phyloP scores from a whole-genome alignment of 2,329 filamentous ascomycete species.

The Neopestalotiopsis sp. region DNA sequence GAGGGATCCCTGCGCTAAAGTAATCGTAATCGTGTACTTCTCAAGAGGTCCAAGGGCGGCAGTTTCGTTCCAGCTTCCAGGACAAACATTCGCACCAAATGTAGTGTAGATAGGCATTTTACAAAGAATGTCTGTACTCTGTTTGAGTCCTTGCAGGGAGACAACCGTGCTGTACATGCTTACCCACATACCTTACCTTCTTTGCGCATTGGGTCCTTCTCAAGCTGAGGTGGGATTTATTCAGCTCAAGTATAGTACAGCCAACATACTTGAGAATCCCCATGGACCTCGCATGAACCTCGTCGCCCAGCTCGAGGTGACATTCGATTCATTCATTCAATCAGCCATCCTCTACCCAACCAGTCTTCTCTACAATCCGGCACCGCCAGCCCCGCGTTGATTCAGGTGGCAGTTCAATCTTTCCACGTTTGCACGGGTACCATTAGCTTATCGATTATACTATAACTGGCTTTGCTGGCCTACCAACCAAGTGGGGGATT shows the following conservation, averaged over 20 bases:
- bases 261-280: background rate
- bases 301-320: background rate
- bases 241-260: background rate
- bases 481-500: background rate
- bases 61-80: background rate
- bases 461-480: background rate
- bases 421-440: background rate
- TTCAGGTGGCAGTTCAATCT: background rate
- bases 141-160: background rate
- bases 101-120: no score
- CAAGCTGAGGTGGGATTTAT: background rate
- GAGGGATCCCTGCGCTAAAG: constrained; percentile 6
- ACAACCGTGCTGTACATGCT: background rate
- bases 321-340: background rate
- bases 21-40: background rate
- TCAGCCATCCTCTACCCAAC: background rate
- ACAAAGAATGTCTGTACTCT: background rate
- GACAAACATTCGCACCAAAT: background rate
- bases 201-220: no score
- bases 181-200: no score
- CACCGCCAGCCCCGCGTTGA: constrained; percentile 1
- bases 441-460: background rate
- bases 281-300: background rate
- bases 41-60: background rate
- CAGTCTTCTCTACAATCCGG: background rate